A percentile compares a stretch with the other conserved stretches of the same genome.
Conservation (phyloP, 2,329 filamentous ascomycete genomes). For the Curvularia hawaiiensis region DNA sequence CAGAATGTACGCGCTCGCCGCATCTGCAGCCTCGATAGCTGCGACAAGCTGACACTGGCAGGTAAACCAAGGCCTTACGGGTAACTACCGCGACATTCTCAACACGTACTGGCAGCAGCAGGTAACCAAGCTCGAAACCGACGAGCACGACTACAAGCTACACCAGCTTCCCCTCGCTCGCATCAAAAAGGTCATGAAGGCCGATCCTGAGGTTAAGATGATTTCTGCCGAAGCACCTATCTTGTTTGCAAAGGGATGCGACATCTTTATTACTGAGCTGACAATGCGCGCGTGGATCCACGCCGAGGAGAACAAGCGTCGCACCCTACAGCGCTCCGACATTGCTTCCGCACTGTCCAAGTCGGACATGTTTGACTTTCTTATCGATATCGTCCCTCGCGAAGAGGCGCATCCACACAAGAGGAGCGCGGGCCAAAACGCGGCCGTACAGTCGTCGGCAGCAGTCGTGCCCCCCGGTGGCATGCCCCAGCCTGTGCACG, state of each 20-base stretch:
- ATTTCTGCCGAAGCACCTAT: constrained; percentile 98
- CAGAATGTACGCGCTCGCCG: constrained; percentile 70
- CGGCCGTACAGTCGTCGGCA: constrained; percentile 52
- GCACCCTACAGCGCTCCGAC: constrained; percentile 92
- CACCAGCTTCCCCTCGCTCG: constrained; percentile 96
- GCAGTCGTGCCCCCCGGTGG: constrained; percentile 39
- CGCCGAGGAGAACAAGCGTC: constrained; percentile 96
- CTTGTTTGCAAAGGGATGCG: constrained; percentile 96
- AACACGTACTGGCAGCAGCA: constrained; percentile 99
- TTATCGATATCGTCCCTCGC: constrained; percentile 97
- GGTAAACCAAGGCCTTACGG: constrained; percentile 94
- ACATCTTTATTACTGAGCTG: constrained; percentile 98
- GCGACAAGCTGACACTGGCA: constrained; percentile 48
- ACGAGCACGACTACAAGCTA: constrained; percentile 97
- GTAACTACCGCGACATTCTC: constrained; percentile 93
- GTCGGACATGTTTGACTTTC: constrained; percentile 99
- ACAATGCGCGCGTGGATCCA: constrained; percentile 99
- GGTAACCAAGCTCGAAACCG: constrained; percentile 91
- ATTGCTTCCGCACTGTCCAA: constrained; percentile 96
- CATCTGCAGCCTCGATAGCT: not conserved
- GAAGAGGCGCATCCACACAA: constrained; percentile 91
- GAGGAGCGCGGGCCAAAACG: constrained; percentile 53
- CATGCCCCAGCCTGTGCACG: constrained; percentile 50
- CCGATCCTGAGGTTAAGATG: constrained; percentile 99
- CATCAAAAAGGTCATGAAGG: constrained; percentile 99